These are phyloP conservation scores for Allium cepa DNA, from an alignment of 106 monocot genomes.

Conservation along the genomic window DNA sequence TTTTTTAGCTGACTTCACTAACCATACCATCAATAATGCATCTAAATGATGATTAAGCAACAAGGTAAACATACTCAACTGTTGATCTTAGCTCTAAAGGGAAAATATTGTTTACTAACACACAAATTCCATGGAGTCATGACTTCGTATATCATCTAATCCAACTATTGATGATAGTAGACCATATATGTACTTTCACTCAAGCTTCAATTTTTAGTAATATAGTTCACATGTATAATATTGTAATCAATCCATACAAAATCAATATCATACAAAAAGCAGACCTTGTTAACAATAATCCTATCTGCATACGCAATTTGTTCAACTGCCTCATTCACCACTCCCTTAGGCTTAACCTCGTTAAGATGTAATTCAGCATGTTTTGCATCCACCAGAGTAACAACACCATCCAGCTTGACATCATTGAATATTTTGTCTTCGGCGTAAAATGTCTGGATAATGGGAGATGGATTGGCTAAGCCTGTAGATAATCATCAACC, in stretches of 20 bases:
- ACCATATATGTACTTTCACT: background rate
- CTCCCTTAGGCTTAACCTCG: slow-evolving; percentile 85
- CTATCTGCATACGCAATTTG: slow-evolving; percentile 99
- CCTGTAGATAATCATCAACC: slow-evolving; percentile 32
- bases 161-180: background rate
- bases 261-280: background rate
- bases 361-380: slow-evolving; percentile 76
- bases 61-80: too few relatives aligned
- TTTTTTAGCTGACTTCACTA: too few relatives aligned
- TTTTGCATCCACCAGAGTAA: slow-evolving; percentile 94
- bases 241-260: background rate
- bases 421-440: slow-evolving; percentile 82
- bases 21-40: too few relatives aligned
- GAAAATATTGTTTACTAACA: background rate
- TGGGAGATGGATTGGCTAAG: slow-evolving; percentile 92
- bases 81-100: background rate
- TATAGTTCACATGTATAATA: background rate
- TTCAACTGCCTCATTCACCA: slow-evolving; percentile 95
- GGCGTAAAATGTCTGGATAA: slow-evolving; percentile 96
- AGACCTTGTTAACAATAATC: slow-evolving; percentile 97
- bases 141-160: background rate
- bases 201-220: slow-evolving; percentile 2
- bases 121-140: background rate
- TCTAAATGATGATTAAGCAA: too few relatives aligned
- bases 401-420: slow-evolving; percentile 96